Evolutionary conservation across 257 asterid species (phyloP).

Genomic region (Scutellaria minor): DNA sequence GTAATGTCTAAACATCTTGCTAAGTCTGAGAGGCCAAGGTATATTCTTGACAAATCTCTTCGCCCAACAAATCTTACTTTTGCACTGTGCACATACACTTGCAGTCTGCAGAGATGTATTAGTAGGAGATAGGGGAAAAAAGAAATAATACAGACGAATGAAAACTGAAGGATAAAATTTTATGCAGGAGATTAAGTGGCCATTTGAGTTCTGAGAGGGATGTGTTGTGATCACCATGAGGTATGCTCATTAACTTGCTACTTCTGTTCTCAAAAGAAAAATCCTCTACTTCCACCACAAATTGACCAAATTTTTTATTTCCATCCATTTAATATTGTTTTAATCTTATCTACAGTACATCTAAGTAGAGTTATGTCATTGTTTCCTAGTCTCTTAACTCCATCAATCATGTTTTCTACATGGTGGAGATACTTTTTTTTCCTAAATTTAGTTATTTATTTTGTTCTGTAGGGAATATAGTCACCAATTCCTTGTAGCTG

Average conservation of each 20-base stretch:
- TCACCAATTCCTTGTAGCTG: constrained; percentile 17
- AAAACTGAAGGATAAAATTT: constrained; percentile 19
- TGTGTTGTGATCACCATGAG: constrained; percentile 52
- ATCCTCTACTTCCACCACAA: neutral
- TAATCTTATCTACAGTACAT: neutral
- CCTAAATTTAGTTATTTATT: neutral
- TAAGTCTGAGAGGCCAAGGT: constrained; percentile 74
- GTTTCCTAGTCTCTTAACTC: neutral
- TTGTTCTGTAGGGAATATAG: constrained; percentile 25
- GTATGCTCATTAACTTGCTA: constrained; percentile 38
- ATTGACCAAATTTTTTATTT: constrained; percentile 3
- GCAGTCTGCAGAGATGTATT: neutral
- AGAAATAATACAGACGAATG: neutral
- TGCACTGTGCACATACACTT: constrained; percentile 9
- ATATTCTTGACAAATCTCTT: constrained; percentile 36
- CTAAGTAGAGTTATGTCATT: neutral
- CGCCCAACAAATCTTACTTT: constrained; percentile 1
- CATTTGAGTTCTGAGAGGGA: constrained; percentile 58
- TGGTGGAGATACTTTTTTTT: neutral
- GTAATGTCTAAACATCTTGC: constrained; percentile 74
- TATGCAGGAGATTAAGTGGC: constrained; percentile 75
- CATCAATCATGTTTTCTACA: neutral
- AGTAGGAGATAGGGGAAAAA: neutral
- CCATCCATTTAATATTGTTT: neutral
- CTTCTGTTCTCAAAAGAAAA: constrained; percentile 26